phyloP scores from a whole-genome alignment of 495 filamentous ascomycete genomes.

The Xylaria scruposa region DNA sequence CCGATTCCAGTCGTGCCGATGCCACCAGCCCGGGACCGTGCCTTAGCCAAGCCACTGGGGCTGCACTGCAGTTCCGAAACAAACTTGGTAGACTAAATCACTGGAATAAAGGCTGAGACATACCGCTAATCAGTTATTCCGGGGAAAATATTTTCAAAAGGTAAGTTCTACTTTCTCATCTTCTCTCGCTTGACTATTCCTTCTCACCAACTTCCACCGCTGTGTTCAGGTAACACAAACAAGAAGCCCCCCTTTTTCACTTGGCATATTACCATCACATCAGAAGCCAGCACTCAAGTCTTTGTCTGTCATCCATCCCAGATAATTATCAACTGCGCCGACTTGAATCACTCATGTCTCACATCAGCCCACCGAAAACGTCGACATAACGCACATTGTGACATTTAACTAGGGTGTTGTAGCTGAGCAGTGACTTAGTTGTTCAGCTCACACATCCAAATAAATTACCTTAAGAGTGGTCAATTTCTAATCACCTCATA shows the following conservation, averaged over 20 bases:
- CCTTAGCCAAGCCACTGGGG: constrained; percentile 17
- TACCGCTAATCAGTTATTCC: constrained; percentile 1
- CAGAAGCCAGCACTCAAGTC: neutral
- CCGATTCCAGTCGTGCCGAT: constrained; percentile 21
- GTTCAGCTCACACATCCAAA: neutral
- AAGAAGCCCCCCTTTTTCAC: neutral
- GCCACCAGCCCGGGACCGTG: constrained; percentile 20
- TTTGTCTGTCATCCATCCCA: neutral
- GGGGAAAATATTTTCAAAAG: neutral
- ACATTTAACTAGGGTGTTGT: neutral
- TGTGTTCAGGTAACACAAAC: neutral
- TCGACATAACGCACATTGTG: neutral
- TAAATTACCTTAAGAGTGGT: neutral
- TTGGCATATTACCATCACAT: neutral
- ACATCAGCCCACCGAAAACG: neutral
- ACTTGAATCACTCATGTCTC: constrained; percentile 5
- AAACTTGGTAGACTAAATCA: neutral
- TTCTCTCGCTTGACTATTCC: neutral
- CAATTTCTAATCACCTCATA: neutral
- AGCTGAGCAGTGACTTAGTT: neutral
- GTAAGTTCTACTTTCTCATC: neutral
- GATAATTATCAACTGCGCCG: neutral
- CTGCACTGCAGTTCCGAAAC: constrained; percentile 6
- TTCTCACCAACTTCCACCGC: neutral
- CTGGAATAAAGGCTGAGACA: constrained; percentile 12